Evolutionary conservation across 2,329 filamentous ascomycete species (phyloP).

Genomic region (Colletotrichum sp.): DNA sequence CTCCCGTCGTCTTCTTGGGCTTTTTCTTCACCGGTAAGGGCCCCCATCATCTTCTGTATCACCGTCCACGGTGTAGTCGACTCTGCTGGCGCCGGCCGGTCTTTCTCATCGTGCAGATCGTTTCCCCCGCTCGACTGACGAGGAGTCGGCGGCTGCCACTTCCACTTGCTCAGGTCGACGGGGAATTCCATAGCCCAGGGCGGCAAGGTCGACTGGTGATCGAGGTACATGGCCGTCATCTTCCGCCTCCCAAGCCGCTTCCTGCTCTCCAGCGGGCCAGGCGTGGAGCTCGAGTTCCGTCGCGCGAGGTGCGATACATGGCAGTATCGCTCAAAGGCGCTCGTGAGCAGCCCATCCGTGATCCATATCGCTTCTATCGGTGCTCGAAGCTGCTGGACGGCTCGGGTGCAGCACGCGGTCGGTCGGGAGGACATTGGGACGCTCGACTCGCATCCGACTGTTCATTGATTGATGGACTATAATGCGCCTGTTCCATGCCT

Average conservation of each 20-base stretch:
- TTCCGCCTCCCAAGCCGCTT: slow-evolving; percentile 57
- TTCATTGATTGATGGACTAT: background rate
- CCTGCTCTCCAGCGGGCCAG: slow-evolving; percentile 60
- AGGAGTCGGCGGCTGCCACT: slow-evolving; percentile 55
- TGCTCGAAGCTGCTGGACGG: slow-evolving; percentile 42
- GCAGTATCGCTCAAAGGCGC: slow-evolving; percentile 53
- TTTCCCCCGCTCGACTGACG: slow-evolving; percentile 30
- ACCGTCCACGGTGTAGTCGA: background rate
- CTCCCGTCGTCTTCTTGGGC: background rate
- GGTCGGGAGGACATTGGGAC: slow-evolving; percentile 5
- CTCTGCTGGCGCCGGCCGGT: background rate
- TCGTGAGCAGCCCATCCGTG: slow-evolving; percentile 58
- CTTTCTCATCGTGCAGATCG: background rate
- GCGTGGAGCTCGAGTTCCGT: slow-evolving; percentile 44
- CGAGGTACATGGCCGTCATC: slow-evolving; percentile 55
- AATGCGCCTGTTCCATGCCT: background rate
- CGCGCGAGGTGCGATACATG: slow-evolving; percentile 28
- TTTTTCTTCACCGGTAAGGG: background rate
- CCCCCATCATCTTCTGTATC: background rate
- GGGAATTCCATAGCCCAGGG: slow-evolving; percentile 53
- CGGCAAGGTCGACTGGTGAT: slow-evolving; percentile 40
- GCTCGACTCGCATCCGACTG: background rate
- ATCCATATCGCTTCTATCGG: slow-evolving; percentile 60
- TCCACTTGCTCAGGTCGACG: slow-evolving; percentile 51
- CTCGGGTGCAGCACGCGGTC: slow-evolving; percentile 53